Percentiles rank a stretch among this genome's conserved stretches.
These are phyloP conservation scores for Chenopodium formosanum DNA, from an alignment of 148 eudicot genomes.

Conservation along the genomic window DNA sequence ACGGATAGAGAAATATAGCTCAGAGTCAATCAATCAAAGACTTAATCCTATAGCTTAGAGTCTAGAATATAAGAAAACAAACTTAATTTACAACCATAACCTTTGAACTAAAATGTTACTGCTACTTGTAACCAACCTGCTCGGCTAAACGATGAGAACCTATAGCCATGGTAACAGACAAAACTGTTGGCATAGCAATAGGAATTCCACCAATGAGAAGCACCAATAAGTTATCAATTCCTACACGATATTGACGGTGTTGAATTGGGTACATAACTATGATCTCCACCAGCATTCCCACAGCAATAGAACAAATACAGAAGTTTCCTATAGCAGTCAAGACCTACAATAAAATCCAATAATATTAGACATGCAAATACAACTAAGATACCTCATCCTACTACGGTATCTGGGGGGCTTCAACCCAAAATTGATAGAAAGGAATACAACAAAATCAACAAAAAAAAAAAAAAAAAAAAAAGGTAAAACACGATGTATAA, in stretches of 20 bases:
- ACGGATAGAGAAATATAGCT: background rate
- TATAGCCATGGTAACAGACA: conserved; percentile 55
- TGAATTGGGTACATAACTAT: conserved; percentile 50
- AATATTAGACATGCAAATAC: background rate
- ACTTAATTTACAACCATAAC: background rate
- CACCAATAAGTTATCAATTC: conserved; percentile 46
- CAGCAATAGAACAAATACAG: conserved; percentile 50
- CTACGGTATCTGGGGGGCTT: background rate
- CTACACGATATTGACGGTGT: conserved; percentile 41
- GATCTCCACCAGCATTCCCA: conserved; percentile 50
- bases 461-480: background rate
- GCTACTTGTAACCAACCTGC: conserved; percentile 31
- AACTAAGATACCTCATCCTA: background rate
- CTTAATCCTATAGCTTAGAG: background rate
- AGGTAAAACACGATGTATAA: background rate
- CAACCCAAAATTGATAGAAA: background rate
- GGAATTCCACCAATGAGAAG: conserved; percentile 53
- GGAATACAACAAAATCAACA: background rate
- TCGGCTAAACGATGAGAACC: conserved; percentile 52
- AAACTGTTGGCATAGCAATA: conserved; percentile 52
- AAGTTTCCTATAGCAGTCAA: conserved; percentile 55
- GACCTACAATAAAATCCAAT: conserved; percentile 27
- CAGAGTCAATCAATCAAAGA: too few species aligned
- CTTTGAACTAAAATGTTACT: background rate
- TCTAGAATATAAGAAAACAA: background rate